Evolutionary conservation across 2,329 filamentous ascomycete species (phyloP).

Genomic region (Drechslera avenae): DNA sequence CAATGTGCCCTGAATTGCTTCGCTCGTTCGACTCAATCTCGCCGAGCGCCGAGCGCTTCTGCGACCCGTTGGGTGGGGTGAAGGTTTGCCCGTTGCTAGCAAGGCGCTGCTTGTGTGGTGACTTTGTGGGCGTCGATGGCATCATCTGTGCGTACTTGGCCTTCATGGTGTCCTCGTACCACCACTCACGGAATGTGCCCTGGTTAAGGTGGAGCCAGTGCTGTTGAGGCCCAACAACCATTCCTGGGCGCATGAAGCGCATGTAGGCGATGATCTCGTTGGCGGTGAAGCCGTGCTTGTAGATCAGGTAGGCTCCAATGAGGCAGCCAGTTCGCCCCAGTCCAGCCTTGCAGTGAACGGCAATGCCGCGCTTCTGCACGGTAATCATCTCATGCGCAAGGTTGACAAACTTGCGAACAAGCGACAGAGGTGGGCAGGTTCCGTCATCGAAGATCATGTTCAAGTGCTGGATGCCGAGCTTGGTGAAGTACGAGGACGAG

Average conservation of each 20-base stretch:
- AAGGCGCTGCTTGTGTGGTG: slow-evolving; percentile 52
- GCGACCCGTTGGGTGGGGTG: slow-evolving; percentile 81
- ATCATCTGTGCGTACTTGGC: slow-evolving; percentile 73
- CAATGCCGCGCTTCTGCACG: slow-evolving; percentile 87
- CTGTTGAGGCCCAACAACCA: slow-evolving; percentile 98
- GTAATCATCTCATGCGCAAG: slow-evolving; percentile 94
- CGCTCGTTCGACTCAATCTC: slow-evolving; percentile 85
- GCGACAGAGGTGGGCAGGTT: slow-evolving; percentile 84
- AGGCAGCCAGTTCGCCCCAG: slow-evolving; percentile 93
- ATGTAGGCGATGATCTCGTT: slow-evolving; percentile 98
- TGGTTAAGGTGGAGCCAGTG: slow-evolving; percentile 99
- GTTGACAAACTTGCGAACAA: slow-evolving; percentile 94
- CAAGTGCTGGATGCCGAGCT: slow-evolving; percentile 89
- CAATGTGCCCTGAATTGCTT: slow-evolving; percentile 54
- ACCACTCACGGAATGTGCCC: slow-evolving; percentile 97
- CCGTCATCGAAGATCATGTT: slow-evolving; percentile 99
- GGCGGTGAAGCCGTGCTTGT: slow-evolving; percentile 94
- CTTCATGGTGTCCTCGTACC: slow-evolving; percentile 78
- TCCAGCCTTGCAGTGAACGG: slow-evolving; percentile 98
- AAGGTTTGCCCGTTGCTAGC: slow-evolving; percentile 73
- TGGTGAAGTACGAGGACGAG: slow-evolving; percentile 95
- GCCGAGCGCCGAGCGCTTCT: slow-evolving; percentile 83
- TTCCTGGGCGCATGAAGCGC: slow-evolving; percentile 98
- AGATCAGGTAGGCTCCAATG: slow-evolving; percentile 97
- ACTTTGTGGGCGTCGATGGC: slow-evolving; percentile 64